Evolutionary conservation across 495 filamentous ascomycete species (phyloP), one percentile per base, ranked within the genome.

Genomic region (Neurospora sp.): DNA sequence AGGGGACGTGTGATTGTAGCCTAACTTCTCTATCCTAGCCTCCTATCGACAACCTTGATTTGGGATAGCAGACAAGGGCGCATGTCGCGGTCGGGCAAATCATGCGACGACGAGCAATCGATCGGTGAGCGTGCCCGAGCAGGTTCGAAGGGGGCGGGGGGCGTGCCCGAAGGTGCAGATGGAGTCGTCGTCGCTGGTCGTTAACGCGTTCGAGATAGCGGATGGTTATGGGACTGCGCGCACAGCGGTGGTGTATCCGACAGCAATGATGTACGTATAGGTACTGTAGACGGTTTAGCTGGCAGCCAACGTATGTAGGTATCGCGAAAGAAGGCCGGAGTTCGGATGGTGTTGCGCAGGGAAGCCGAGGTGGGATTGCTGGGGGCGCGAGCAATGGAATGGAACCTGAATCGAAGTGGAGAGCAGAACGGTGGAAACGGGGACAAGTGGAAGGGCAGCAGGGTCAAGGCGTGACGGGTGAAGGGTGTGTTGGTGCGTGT

Each of bases 361-460:
- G 54, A 75, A 71, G 78, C 77, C 78, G 77, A 79, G 77, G 78
- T 79, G 78, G 77, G 75, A 78, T 76, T 78, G 73, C 73, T 54
- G 75, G 72, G 72, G 31, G 76, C 75, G 77, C 77, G 76, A 77
- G 73, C 75, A 75, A 76, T 78, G 78, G 75, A 78, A 66, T 66
- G 54, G 54, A 66, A 66, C 54, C 54, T 66, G 54, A 35, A 66
- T 66, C 3, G 27, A 66, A 66, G 54, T 66, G 27, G 54, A 66
- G 54, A 66, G 48, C 20, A 59, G 48, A 27, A 23, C 12, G 48
- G 54, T 66, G 54, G 54, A 66, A 66, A 66, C 54, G 54, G 54
- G 54, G 27, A 66, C 54, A 62, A 62, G 54, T 31, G 23, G 54
- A 31, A 62, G 75, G 72, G 41, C 72, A 75, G 72, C 73, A 76